These are phyloP conservation scores for Carex cristatella DNA, from an alignment of 176 grass and related monocot species.

Conservation along the genomic window DNA sequence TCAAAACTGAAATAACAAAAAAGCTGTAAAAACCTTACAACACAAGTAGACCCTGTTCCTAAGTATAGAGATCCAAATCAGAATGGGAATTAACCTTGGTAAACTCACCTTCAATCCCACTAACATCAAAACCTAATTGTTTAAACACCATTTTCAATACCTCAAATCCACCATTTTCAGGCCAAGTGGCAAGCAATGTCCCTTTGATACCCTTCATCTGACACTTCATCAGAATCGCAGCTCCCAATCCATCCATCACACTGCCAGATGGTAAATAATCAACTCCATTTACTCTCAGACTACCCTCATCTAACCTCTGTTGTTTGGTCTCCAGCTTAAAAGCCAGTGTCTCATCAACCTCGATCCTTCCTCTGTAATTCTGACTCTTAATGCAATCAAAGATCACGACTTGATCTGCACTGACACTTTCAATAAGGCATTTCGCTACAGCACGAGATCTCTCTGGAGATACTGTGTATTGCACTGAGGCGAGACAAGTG, in stretches of 20 bases:
- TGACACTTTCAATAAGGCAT: constrained; percentile 43
- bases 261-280: constrained; percentile 61
- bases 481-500: constrained; percentile 43
- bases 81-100: constrained; percentile 3
- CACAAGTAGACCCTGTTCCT: not conserved
- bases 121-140: constrained; percentile 42
- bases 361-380: constrained; percentile 53
- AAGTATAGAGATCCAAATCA: constrained; percentile 64
- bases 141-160: constrained; percentile 38
- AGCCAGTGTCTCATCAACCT: constrained; percentile 54
- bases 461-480: constrained; percentile 38
- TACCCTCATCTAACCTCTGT: constrained; percentile 31
- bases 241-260: constrained; percentile 78
- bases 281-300: constrained; percentile 33
- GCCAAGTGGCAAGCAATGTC: constrained; percentile 77
- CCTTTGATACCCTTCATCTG: constrained; percentile 66
- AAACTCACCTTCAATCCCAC: constrained; percentile 20
- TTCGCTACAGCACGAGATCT: constrained; percentile 50
- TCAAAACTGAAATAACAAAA: not conserved
- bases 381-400: constrained; percentile 55
- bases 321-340: constrained; percentile 86
- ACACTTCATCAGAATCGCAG: constrained; percentile 62
- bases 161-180: constrained; percentile 35
- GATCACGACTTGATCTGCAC: constrained; percentile 60
- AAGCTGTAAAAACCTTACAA: not conserved